These are phyloP conservation scores for Fusarium sp. DNA, from an alignment of 2,329 filamentous ascomycete species.

Conservation along the genomic window DNA sequence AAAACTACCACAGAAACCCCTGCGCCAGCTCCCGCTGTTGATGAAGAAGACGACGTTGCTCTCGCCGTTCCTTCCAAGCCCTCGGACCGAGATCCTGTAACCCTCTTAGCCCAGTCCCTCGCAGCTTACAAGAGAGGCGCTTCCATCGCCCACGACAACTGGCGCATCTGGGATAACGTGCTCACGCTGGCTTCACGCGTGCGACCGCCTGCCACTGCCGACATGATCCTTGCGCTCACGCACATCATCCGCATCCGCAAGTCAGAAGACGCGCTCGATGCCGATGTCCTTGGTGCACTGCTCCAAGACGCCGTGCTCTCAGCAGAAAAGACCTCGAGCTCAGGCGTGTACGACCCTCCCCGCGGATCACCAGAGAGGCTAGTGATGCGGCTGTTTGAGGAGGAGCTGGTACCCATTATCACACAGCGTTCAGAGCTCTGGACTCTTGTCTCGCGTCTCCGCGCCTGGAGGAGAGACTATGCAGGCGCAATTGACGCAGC, in stretches of 20 bases:
- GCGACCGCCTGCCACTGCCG: slow-evolving; percentile 75
- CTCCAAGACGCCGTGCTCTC: slow-evolving; percentile 73
- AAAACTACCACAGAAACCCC: slow-evolving; percentile 35
- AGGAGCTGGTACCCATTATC: slow-evolving; percentile 80
- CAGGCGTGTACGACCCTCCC: slow-evolving; percentile 49
- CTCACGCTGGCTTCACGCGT: slow-evolving; percentile 85
- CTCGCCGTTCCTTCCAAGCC: slow-evolving; percentile 29
- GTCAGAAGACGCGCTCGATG: slow-evolving; percentile 81
- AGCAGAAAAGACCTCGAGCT: slow-evolving; percentile 47
- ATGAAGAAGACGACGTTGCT: slow-evolving; percentile 46
- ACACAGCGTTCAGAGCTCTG: slow-evolving; percentile 81
- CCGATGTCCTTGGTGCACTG: slow-evolving; percentile 74
- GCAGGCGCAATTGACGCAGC: slow-evolving; percentile 79
- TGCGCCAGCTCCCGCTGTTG: slow-evolving; percentile 29
- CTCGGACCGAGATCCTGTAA: slow-evolving; percentile 60
- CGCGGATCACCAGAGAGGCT: slow-evolving; percentile 69
- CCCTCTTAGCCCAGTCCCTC: slow-evolving; percentile 77
- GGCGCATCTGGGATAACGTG: slow-evolving; percentile 97
- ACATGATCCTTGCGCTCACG: slow-evolving; percentile 78
- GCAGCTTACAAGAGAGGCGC: slow-evolving; percentile 88
- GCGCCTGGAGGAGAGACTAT: slow-evolving; percentile 77
- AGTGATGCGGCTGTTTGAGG: slow-evolving; percentile 77
- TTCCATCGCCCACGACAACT: slow-evolving; percentile 82
- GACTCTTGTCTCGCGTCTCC: slow-evolving; percentile 75
- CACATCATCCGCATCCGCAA: slow-evolving; percentile 80